Base-by-base conservation (phyloP, 2,329 filamentous ascomycete species). In the Monosporascus sp. region DNA sequence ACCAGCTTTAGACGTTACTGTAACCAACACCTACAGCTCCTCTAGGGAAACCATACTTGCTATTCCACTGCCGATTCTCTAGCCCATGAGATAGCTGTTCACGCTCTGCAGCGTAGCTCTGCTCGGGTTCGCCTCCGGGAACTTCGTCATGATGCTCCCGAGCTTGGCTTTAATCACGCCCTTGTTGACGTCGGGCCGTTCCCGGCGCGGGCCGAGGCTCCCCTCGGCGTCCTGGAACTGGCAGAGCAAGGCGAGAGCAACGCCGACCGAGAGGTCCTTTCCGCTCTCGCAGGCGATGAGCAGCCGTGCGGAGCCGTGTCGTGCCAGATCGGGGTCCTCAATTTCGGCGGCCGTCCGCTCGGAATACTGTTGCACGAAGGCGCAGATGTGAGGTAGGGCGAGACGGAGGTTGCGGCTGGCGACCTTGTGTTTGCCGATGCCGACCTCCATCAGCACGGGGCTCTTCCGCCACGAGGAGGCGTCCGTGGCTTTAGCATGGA, bases 31-130 rank as follows among this genome's bases (percentile, higher is more conserved):
- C 25, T 27, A 27, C 25, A 27, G 25, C 25, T 9, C 27, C 27
- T 11, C 27, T 1, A 11, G 11, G 27, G 5, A 31, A 11, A 5
- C 27, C 27, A 31, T 11, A 4, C 9, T 31, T 11, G 27, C 27
- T 31, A 11, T 11, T 31, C 27, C 3, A 11, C 27, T 31, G 27
- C 27, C 1, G 9, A 49, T 48, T 48, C 46, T 27, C 49, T 56
- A 66, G 7, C 63, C 79, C 84, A 97, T 93, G 50, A 97, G 72
- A 64, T 90, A 96, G 52, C 89, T 89, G 70, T 97, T 97, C 5
- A 97, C 87, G 60, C 90, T 93, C 70, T 97, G 92, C 38, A 97
- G 73, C 0, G 92, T 97, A 22, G 89, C 80, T 37, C 94, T 79
- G 57, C 86, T 92, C 0, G 93, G 92, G 66, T 95, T 96, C 2